A percentile compares a stretch with the other conserved stretches of the same genome.
Evolutionary conservation across 2,329 filamentous ascomycete genomes (phyloP).

Genomic region (Trichoderma citrinoviride): DNA sequence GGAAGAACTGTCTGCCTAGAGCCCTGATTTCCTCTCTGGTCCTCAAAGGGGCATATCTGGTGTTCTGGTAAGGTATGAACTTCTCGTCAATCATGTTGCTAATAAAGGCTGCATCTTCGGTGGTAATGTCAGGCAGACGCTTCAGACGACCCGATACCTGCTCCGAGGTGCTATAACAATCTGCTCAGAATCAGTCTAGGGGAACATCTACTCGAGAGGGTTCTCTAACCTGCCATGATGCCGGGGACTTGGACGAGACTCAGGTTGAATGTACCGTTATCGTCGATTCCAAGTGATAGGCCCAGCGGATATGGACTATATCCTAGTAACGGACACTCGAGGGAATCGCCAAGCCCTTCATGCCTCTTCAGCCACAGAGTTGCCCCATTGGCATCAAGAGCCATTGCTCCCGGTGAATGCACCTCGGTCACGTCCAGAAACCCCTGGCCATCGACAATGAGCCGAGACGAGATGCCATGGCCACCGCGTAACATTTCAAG

Average conservation of each 20-base stretch:
- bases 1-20: constrained; percentile 17
- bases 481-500: constrained; percentile 1
- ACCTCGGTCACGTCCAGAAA: constrained; percentile 21
- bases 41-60: background rate
- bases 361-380: constrained; percentile 6
- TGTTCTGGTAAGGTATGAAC: constrained; percentile 19
- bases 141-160: constrained; percentile 10
- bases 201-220: background rate
- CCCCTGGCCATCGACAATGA: constrained; percentile 9
- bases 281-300: background rate
- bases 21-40: constrained; percentile 14
- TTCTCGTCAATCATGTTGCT: constrained; percentile 15
- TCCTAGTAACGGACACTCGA: constrained; percentile 4
- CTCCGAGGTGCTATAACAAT: background rate
- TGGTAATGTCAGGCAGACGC: constrained; percentile 6
- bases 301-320: background rate
- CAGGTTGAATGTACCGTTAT: background rate
- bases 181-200: background rate
- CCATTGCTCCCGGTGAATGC: background rate
- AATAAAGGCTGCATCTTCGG: constrained; percentile 1
- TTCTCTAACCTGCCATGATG: background rate
- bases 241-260: background rate
- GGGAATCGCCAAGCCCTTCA: background rate
- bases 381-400: constrained; percentile 18
- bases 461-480: constrained; percentile 12